Evolutionary conservation across 371 early-diverging fungal species (phyloP), one percentile per base, ranked within the genome.

Genomic region (Mortierella sp.): DNA sequence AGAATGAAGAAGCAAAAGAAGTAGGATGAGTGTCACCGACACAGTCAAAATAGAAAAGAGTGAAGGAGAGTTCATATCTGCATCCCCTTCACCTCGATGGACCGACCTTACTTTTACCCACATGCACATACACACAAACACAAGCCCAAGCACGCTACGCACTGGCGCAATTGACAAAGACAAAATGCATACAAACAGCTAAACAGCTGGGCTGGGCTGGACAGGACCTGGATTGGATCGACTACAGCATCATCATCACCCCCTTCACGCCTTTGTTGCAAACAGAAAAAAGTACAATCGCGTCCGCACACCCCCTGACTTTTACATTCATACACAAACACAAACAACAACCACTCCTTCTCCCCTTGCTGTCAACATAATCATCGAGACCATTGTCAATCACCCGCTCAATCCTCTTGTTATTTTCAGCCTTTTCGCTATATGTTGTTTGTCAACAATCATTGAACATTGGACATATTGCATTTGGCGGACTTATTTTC

Each of bases 181-280:
- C 72, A 35, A 72, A 29, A 29, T 38, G 32, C 51, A 72, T 48
- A n/a, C 48, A 27, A 51, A 51, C 51, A 51, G 44, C 56, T 0
- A 65, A 38, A 68, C 68, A 68, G 68, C 68, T 68, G 41, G 43
- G 65, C 43, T 41, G 68, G 43, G 21, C 65, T 21, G 38, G 65
- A 21, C 65, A 18, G 65, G 65, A 35, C 18, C 24, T 38, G 65
- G 18, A 49, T 51, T 51, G 51, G 41, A 68, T 68, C 68, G 68
- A 41, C 68, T 24, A 1, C 68, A 41, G 3, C 32, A 63, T 32
- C 65, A 63, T 41, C 68, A 21, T 32, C 41, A 32, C 0, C 38
- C 16, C 32, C 56, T n/a, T 32, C 65, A 38, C 24, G 11, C 21
- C 65, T 32, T 24, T 32, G 12, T 60, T 29, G 4, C 41, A 68